Evolutionary conservation across 2,329 filamentous ascomycete species (phyloP).

Genomic region (Botrytis deweyae): DNA sequence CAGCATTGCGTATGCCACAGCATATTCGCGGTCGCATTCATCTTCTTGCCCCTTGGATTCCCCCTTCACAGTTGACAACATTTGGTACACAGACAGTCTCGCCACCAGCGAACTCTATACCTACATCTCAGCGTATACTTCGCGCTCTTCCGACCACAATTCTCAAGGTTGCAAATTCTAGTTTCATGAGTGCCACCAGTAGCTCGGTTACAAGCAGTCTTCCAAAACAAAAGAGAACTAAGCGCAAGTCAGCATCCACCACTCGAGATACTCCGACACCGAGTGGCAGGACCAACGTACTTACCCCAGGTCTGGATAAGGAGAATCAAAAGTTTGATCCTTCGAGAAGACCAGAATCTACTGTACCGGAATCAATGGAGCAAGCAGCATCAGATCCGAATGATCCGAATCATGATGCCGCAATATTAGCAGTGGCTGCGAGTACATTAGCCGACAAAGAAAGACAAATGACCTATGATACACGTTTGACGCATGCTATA

Average conservation of each 20-base stretch:
- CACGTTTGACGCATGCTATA: slow-evolving; percentile 83
- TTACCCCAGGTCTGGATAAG: slow-evolving; percentile 39
- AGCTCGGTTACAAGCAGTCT: slow-evolving; percentile 78
- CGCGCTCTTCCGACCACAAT: slow-evolving; percentile 87
- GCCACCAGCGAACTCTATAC: slow-evolving; percentile 80
- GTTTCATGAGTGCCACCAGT: slow-evolving; percentile 90
- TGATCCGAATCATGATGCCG: slow-evolving; percentile 38
- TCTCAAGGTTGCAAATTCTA: slow-evolving; percentile 90
- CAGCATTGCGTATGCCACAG: slow-evolving; percentile 91
- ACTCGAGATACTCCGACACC: slow-evolving; percentile 40
- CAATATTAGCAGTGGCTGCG: slow-evolving; percentile 50
- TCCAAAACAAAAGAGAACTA: slow-evolving; percentile 63
- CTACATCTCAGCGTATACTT: slow-evolving; percentile 87
- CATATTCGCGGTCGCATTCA: slow-evolving; percentile 94
- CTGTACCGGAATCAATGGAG: slow-evolving; percentile 32
- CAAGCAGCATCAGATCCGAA: slow-evolving; percentile 33
- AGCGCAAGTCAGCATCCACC: slow-evolving; percentile 54
- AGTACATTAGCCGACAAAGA: slow-evolving; percentile 67
- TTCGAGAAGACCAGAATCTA: slow-evolving; percentile 36
- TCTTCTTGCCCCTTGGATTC: slow-evolving; percentile 93
- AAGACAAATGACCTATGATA: slow-evolving; percentile 75
- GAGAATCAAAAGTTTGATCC: slow-evolving; percentile 38
- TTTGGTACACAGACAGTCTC: slow-evolving; percentile 70
- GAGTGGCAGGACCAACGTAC: slow-evolving; percentile 40
- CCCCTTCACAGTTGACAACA: slow-evolving; percentile 85